phyloP scores from a whole-genome alignment of 805 yeast species.

The Schwanniomyces yamadae region DNA sequence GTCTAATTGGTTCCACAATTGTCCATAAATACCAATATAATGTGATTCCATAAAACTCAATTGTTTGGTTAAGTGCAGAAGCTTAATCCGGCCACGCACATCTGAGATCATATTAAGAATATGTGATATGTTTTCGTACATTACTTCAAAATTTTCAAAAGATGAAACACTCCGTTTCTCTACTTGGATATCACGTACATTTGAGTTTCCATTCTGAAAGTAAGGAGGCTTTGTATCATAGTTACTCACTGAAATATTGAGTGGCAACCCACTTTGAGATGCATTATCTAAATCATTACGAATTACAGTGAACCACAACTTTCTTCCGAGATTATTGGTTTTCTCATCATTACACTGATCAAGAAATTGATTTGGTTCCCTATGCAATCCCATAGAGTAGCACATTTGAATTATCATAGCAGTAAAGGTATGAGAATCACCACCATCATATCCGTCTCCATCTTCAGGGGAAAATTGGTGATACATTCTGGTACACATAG shows the following conservation, averaged over 20 bases:
- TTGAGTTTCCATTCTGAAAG: slow-evolving; percentile 27
- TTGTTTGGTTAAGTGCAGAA: slow-evolving; percentile 14
- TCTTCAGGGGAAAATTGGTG: slow-evolving; percentile 50
- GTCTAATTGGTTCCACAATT: slow-evolving; percentile 3
- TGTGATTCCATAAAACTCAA: slow-evolving; percentile 12
- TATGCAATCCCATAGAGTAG: slow-evolving; percentile 60
- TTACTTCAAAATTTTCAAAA: slow-evolving; percentile 11
- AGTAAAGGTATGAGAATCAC: slow-evolving; percentile 53
- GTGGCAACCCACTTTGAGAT: slow-evolving; percentile 22
- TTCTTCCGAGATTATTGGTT: slow-evolving; percentile 22
- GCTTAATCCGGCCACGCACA: slow-evolving; percentile 14
- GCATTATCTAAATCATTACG: slow-evolving; percentile 20
- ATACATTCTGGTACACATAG: slow-evolving; percentile 51
- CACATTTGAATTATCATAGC: slow-evolving; percentile 67
- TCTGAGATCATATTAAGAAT: slow-evolving; percentile 14
- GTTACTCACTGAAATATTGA: slow-evolving; percentile 18
- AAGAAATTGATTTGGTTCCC: slow-evolving; percentile 59
- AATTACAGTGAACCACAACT: slow-evolving; percentile 26
- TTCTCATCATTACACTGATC: slow-evolving; percentile 14
- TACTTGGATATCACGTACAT: slow-evolving; percentile 24
- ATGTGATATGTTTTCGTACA: slow-evolving; percentile 10
- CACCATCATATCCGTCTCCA: slow-evolving; percentile 59
- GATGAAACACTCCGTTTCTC: slow-evolving; percentile 27
- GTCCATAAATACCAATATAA: slow-evolving; percentile 7
- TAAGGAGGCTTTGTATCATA: slow-evolving; percentile 22